Evolutionary conservation across 441 rosid genomes (phyloP), one percentile per base, ranked within the genome.

Genomic region (Dalechampia spathulata): DNA sequence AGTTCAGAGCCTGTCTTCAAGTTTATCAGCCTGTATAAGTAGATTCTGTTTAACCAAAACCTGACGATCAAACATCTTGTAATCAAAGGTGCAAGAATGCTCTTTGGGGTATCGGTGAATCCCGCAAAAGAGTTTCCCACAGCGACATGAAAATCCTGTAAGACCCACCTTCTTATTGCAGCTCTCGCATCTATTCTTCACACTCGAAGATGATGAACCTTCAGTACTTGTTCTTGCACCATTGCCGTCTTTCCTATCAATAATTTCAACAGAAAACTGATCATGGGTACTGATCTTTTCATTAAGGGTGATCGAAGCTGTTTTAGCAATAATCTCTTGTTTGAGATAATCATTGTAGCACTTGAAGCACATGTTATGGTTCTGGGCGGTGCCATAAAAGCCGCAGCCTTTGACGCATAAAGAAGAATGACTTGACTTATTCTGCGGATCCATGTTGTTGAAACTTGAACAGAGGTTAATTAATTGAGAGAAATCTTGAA

Each of bases 151-250:
- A 58, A 80, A 82, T 23, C 88, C 88, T 10, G 52, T 17, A 23
- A 76, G 17, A 0, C 88, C 78, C 16, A 85, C 75, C 52, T 64
- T 75, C 72, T 60, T 85, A 16, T 52, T 57, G 60, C 89, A 77
- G 2, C 48, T 19, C 6, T 43, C 42, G 47, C 86, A 77, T 52
- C 75, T 65, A 11, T 22, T 63, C 37, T 58, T 46, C 14, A 2
- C 7, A 0, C 19, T 15, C 2, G 22, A 6, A 12, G 41, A 38
- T 14, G 16, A 12, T 3, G 16, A 38, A 12, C 16, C 12, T 27
- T 10, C 34, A 8, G 34, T 4, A 30, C 4, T n/a, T n/a, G n/a
- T n/a, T n/a, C n/a, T n/a, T n/a, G n/a, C 34, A 30, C 8, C 34
- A 30, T 8, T 30, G 5, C 8, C 34, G 15, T 20, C 22, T 42